Percentiles rank a stretch among this genome's conserved stretches.
These are phyloP conservation scores for Dillenia turbinata DNA, from an alignment of 164 flowering plant species.

Conservation along the genomic window DNA sequence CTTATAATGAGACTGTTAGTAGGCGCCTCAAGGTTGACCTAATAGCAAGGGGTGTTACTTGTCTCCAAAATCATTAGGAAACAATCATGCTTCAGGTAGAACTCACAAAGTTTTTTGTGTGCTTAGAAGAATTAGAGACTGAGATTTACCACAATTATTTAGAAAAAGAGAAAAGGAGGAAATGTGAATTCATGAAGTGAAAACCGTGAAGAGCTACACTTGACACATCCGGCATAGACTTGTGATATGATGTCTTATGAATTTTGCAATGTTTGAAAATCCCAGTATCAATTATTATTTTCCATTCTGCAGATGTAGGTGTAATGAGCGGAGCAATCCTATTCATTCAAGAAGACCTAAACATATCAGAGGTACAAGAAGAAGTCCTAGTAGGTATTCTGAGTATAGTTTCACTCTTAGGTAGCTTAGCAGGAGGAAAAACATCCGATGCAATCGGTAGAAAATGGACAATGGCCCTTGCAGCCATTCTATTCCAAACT, in stretches of 20 bases:
- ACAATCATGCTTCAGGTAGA: too few relatives aligned
- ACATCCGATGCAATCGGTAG: constrained; percentile 36
- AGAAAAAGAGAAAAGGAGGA: too few relatives aligned
- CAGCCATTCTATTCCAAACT: constrained; percentile 29
- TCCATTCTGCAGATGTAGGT: constrained; percentile 29
- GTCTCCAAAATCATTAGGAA: too few relatives aligned
- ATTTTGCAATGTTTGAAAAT: not conserved
- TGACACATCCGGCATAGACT: too few relatives aligned
- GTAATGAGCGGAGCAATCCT: constrained; percentile 48
- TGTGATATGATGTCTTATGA: not conserved
- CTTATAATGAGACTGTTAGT: too few relatives aligned
- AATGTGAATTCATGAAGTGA: too few relatives aligned
- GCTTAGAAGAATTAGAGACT: too few relatives aligned
- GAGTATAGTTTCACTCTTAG: constrained; percentile 31
- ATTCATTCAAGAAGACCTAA: constrained; percentile 33
- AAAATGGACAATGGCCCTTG: constrained; percentile 38
- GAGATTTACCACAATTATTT: too few relatives aligned
- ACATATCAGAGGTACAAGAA: constrained; percentile 33
- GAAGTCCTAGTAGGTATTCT: constrained; percentile 35
- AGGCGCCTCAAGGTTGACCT: too few relatives aligned
- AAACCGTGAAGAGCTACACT: not conserved
- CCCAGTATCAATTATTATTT: not conserved
- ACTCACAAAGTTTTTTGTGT: too few relatives aligned
- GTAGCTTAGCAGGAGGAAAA: constrained; percentile 34
- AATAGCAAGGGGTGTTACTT: too few relatives aligned